Evolutionary conservation across 2,329 filamentous ascomycete genomes (phyloP).

Genomic region (Microcyclospora pomicola): DNA sequence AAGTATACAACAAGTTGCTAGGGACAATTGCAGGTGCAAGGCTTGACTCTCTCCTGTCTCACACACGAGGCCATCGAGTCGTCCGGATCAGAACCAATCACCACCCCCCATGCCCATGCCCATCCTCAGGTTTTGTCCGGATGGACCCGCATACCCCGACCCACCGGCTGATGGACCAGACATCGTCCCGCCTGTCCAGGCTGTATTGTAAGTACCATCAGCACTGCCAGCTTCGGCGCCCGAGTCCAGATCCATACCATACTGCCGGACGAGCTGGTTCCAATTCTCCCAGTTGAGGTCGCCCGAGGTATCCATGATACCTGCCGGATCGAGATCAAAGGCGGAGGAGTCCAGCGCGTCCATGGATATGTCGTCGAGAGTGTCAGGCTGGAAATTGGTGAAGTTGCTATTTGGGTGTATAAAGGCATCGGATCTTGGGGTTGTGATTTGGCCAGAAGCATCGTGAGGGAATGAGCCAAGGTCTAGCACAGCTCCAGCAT

Average conservation of each 20-base stretch:
- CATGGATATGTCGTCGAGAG: constrained; percentile 1
- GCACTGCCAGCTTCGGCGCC: neutral
- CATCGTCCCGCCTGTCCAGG: neutral
- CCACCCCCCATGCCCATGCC: constrained; percentile 17
- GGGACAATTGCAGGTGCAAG: too few relatives aligned
- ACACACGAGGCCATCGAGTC: too few relatives aligned
- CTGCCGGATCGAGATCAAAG: constrained; percentile 10
- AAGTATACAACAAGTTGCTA: too few relatives aligned
- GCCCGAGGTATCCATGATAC: constrained; percentile 24
- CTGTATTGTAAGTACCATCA: neutral
- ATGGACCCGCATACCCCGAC: neutral
- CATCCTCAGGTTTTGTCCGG: constrained; percentile 13
- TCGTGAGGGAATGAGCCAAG: too few relatives aligned
- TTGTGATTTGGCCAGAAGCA: neutral
- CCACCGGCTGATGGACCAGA: neutral
- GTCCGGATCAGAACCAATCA: constrained; percentile 14
- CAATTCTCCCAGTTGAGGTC: constrained; percentile 35
- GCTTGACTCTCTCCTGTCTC: too few relatives aligned
- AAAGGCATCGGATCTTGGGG: neutral
- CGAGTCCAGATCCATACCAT: constrained; percentile 29
- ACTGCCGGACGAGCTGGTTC: constrained; percentile 35
- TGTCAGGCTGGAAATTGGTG: neutral
- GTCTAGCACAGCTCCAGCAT: too few relatives aligned
- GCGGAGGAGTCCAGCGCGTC: constrained; percentile 14
- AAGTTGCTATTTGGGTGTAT: neutral